Percentiles rank a stretch among this genome's conserved stretches.
These are phyloP conservation scores for Magnolia kwangsiensis DNA, from an alignment of 164 flowering plant genomes.

Conservation along the genomic window DNA sequence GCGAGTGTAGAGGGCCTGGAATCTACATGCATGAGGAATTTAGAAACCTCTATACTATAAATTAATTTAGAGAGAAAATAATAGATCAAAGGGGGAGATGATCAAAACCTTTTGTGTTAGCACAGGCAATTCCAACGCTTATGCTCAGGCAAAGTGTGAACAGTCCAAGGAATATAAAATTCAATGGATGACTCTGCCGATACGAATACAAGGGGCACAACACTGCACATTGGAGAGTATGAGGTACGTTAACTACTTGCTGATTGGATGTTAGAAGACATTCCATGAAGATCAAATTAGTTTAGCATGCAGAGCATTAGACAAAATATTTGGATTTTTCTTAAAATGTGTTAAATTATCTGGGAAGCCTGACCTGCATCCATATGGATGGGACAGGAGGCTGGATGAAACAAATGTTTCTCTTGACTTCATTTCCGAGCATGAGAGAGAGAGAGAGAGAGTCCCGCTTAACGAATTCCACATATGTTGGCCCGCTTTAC, in stretches of 20 bases:
- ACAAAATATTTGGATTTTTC: not conserved
- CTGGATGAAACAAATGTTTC: no score
- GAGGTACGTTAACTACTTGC: constrained; percentile 3
- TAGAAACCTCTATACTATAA: not conserved
- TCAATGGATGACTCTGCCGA: constrained; percentile 92
- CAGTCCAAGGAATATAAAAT: constrained; percentile 83
- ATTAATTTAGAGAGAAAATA: not conserved
- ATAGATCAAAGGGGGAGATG: not conserved
- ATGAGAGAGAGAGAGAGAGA: no score
- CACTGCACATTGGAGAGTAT: constrained; percentile 44
- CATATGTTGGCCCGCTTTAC: no score
- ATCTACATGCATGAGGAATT: not conserved
- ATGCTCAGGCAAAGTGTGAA: constrained; percentile 75
- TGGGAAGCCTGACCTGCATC: no score
- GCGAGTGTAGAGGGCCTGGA: not conserved
- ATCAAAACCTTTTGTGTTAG: constrained; percentile 84
- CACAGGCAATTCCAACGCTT: constrained; percentile 82
- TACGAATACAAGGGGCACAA: constrained; percentile 78
- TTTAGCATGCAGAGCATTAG: not conserved
- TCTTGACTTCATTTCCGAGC: no score
- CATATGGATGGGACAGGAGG: no score
- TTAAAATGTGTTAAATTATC: no score
- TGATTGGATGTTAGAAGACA: not conserved
- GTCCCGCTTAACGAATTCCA: no score
- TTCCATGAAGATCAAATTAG: not conserved